phyloP scores from a whole-genome alignment of 2,329 filamentous ascomycete species.

The Colletotrichum sidae region DNA sequence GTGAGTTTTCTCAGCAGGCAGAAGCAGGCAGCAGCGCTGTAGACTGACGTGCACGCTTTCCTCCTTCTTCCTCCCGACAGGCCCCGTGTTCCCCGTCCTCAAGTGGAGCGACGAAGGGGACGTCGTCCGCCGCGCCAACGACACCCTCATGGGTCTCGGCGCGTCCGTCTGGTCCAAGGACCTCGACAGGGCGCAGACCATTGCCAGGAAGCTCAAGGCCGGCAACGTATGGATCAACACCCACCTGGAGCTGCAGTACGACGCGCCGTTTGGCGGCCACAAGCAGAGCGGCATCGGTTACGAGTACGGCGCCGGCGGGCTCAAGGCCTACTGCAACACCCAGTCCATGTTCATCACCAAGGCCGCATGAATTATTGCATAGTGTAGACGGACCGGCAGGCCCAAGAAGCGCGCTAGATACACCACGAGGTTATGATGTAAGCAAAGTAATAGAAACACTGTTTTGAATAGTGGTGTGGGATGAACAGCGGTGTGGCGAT shows the following conservation, averaged over 20 bases:
- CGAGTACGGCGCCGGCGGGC: slow-evolving; percentile 54
- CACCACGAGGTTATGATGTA: not conserved
- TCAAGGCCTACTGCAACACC: slow-evolving; percentile 49
- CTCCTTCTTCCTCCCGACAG: slow-evolving; percentile 40
- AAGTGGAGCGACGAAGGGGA: slow-evolving; percentile 72
- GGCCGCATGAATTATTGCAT: slow-evolving; percentile 9
- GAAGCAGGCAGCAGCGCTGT: no score
- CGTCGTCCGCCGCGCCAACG: slow-evolving; percentile 67
- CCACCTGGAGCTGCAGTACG: slow-evolving; percentile 58
- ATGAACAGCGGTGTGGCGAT: slow-evolving; percentile 7
- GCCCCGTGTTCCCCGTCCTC: slow-evolving; percentile 72
- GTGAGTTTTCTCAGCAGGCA: slow-evolving; percentile 1
- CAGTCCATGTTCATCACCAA: slow-evolving; percentile 34
- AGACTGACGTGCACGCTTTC: not conserved
- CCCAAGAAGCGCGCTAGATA: no score
- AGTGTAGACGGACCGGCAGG: no score
- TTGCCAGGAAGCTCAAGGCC: slow-evolving; percentile 66
- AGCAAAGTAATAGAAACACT: not conserved
- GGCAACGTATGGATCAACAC: slow-evolving; percentile 73
- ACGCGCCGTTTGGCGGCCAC: slow-evolving; percentile 55
- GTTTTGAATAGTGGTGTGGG: not conserved
- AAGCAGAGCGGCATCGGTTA: slow-evolving; percentile 57
- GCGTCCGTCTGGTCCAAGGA: slow-evolving; percentile 71
- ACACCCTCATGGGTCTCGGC: slow-evolving; percentile 63
- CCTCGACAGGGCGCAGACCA: slow-evolving; percentile 58